Evolutionary conservation across 805 yeast species (phyloP), one percentile per base, ranked within the genome.

Genomic region (Metschnikowia dekortorum): DNA sequence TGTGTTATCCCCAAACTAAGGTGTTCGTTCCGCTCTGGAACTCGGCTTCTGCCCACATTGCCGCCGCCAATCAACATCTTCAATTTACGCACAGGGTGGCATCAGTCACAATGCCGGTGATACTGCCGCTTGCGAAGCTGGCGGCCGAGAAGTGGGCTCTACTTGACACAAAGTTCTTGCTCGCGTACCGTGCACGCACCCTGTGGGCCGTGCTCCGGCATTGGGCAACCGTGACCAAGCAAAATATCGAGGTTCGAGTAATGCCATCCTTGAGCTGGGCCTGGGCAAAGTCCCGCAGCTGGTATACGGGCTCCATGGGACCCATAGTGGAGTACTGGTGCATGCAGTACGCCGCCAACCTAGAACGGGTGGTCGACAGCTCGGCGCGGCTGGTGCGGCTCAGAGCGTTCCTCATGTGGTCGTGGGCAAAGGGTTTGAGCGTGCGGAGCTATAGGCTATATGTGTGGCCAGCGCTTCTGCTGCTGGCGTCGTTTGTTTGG

Each of bases 301-400:
- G 47, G 39, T 53, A 53, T 42, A n/a, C 39, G 28, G 48, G 42
- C 9, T 44, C 39, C 35, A 14, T 50, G 30, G 49, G 35, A 8
- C 60, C 60, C 3, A 33, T 50, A 30, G 52, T 49, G n/a, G 48
- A 45, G 32, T 53, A 51, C 48, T 53, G 53, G 35, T 35, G 50
- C 14, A 49, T 40, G 31, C 40, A 47, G 36, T 55, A 51, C 46
- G 49, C 51, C 40, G 40, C 44, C 47, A 11, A 39, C 14, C 28
- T 51, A 49, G 55, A 47, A 31, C 36, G 50, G 22, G 33, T 45
- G 1, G 53, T 48, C 8, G 57, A 53, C 42, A 28, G 50, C 8
- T 16, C 41, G 3, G 18, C 31, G 29, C 41, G 32, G 4, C 13
- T 33, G 8, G 46, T 37, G 11, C 48, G 46, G 31, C 37, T 28